These are phyloP conservation scores for Phytophthora pini DNA, from an alignment of 352 stramenopile species.

Conservation along the genomic window DNA sequence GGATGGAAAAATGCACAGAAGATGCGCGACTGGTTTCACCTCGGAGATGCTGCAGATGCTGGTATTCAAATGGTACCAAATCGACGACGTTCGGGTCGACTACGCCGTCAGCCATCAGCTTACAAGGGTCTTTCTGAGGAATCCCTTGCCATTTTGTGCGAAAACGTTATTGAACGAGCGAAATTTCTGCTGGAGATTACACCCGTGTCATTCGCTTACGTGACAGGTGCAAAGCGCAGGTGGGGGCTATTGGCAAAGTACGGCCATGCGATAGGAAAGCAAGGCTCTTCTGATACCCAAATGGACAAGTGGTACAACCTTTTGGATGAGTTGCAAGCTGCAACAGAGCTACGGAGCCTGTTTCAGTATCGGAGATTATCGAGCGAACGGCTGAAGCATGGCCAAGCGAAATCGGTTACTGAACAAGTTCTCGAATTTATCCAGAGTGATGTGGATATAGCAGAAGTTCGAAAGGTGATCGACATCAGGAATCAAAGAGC, in stretches of 20 bases:
- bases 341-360: conserved; percentile 71
- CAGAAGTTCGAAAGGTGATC: conserved; percentile 58
- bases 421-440: conserved; percentile 88
- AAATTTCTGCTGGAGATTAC: conserved; percentile 78
- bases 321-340: conserved; percentile 78
- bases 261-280: conserved; percentile 60
- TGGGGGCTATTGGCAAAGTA: conserved; percentile 82
- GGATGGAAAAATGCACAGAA: conserved; percentile 89
- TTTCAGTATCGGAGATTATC: conserved; percentile 81
- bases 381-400: conserved; percentile 63
- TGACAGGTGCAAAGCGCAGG: conserved; percentile 68
- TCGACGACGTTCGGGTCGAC: conserved; percentile 40
- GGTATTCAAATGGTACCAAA: conserved; percentile 43
- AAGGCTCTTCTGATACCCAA: conserved; percentile 49
- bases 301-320: conserved; percentile 86
- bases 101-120: conserved; percentile 75
- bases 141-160: conserved; percentile 66
- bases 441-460: conserved; percentile 78
- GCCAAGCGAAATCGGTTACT: conserved; percentile 71
- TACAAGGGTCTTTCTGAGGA: conserved; percentile 82
- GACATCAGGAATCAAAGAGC: conserved; percentile 56
- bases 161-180: conserved; percentile 77
- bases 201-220: conserved; percentile 78
- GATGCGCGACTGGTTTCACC: conserved; percentile 88
- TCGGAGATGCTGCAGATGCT: conserved; percentile 76